These are phyloP conservation scores for Liquidambar formosana DNA, from an alignment of 164 flowering plant genomes.

Conservation along the genomic window DNA sequence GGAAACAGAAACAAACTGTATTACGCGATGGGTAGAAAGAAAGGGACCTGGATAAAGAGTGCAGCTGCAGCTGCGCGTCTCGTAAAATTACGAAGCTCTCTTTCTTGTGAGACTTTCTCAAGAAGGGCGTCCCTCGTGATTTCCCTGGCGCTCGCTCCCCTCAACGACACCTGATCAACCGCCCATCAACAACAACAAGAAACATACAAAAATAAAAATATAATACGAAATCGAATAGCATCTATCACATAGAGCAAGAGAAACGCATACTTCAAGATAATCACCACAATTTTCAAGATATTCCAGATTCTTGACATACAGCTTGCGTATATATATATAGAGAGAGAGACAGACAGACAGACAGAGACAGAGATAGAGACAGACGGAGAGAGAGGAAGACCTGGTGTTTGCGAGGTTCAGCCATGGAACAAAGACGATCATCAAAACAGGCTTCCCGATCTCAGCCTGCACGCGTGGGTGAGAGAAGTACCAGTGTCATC, in stretches of 20 bases:
- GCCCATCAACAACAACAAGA: background rate
- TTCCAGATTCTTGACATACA: too few species aligned
- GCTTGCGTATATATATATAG: too few species aligned
- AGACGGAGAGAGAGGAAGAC: conserved; percentile 27
- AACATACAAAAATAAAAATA: background rate
- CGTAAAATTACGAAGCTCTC: conserved; percentile 73
- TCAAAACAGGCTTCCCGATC: too few species aligned
- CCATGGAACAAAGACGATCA: conserved; percentile 26
- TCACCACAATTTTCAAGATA: too few species aligned
- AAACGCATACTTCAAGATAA: too few species aligned
- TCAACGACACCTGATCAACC: conserved; percentile 67
- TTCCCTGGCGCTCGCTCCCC: conserved; percentile 92
- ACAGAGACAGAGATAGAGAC: background rate
- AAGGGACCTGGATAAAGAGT: conserved; percentile 66
- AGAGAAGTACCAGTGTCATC: too few species aligned
- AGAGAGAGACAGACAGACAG: too few species aligned
- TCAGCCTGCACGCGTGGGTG: too few species aligned
- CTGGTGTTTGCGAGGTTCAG: conserved; percentile 38
- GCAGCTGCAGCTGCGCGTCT: conserved; percentile 70
- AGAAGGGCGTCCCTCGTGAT: conserved; percentile 83
- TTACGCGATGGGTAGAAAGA: background rate
- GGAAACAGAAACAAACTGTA: too few species aligned
- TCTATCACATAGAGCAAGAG: background rate
- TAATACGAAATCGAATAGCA: background rate
- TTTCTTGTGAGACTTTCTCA: conserved; percentile 67